Percentiles rank a stretch among this genome's conserved stretches.
These are phyloP conservation scores for Austropuccinia psidii DNA, from an alignment of 1,284 basidiomycete species.

Conservation along the genomic window DNA sequence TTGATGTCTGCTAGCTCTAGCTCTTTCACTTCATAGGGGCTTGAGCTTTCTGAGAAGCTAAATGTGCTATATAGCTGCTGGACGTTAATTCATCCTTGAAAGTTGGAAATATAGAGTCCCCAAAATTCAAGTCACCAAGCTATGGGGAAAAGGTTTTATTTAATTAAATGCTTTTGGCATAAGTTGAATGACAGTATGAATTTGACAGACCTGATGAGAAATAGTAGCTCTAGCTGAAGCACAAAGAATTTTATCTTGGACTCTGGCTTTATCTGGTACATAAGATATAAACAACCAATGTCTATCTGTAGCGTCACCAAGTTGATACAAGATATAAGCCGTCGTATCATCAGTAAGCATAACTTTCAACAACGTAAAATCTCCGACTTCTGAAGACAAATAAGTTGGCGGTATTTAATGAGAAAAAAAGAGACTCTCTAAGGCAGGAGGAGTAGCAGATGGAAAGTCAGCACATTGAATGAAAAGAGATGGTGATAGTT, in stretches of 20 bases:
- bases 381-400: neutral
- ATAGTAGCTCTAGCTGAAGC: conserved; percentile 31
- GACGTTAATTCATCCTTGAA: conserved; percentile 33
- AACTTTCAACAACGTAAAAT: conserved; percentile 26
- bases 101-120: conserved; percentile 33
- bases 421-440: conserved; percentile 7
- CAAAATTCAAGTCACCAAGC: conserved; percentile 34
- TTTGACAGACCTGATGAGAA: conserved; percentile 22
- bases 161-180: neutral
- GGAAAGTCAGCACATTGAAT: neutral
- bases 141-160: no score
- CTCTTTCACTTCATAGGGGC: conserved; percentile 30
- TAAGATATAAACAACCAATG: conserved; percentile 34
- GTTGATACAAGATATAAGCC: conserved; percentile 30
- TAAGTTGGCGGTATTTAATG: neutral
- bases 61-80: conserved; percentile 17
- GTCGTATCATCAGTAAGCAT: conserved; percentile 15
- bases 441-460: neutral
- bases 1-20: conserved; percentile 36
- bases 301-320: neutral
- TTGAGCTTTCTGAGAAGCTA: conserved; percentile 24
- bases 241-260: conserved; percentile 33
- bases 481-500: neutral
- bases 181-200: neutral
- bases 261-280: conserved; percentile 32